Percentiles rank a stretch among this genome's conserved stretches.
Conservation (phyloP, 208 protist genomes). For the Acanthamoeba lenticulata region DNA sequence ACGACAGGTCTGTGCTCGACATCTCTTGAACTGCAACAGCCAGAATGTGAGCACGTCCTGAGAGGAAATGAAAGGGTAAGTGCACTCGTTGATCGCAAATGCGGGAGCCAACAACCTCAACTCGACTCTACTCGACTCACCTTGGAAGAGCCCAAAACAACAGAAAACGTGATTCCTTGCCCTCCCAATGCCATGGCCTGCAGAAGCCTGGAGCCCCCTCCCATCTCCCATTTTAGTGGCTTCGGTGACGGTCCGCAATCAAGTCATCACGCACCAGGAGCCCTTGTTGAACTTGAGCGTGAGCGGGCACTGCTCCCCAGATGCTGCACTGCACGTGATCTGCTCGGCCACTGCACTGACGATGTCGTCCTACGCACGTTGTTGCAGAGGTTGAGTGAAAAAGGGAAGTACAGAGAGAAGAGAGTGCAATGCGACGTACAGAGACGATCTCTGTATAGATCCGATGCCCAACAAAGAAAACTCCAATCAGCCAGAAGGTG, state of each 20-base stretch:
- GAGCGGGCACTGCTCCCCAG: slow-evolving; percentile 5
- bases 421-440: not conserved
- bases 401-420: too few species aligned
- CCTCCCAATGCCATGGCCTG: slow-evolving; percentile 14
- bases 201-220: not conserved
- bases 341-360: not conserved
- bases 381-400: not conserved
- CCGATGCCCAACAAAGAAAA: not conserved
- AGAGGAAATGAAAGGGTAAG: too few species aligned
- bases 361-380: not conserved
- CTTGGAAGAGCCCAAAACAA: not conserved
- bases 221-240: too few species aligned
- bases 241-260: too few species aligned
- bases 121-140: not conserved
- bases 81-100: too few species aligned
- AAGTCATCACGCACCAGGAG: not conserved
- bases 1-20: too few species aligned
- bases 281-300: not conserved
- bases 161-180: slow-evolving; percentile 6
- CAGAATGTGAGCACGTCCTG: too few species aligned
- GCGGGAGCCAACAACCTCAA: too few species aligned
- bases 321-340: not conserved
- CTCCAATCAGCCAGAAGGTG: not conserved
- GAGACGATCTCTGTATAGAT: not conserved
- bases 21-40: too few species aligned